phyloP scores from a whole-genome alignment of 306 rosid species.

The Casuarina glauca region DNA sequence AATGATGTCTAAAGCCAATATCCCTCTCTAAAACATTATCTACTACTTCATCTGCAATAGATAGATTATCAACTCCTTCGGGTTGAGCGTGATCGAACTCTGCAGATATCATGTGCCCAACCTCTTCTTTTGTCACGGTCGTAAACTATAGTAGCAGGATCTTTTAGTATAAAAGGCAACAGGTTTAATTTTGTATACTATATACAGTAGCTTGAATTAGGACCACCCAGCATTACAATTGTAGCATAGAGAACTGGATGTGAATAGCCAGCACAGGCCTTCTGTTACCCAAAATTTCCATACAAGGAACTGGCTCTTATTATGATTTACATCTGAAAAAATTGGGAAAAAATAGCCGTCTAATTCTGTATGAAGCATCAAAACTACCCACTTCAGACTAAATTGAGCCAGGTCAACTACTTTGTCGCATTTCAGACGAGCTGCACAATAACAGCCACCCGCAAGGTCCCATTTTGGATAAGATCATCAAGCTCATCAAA shows the following conservation, averaged over 20 bases:
- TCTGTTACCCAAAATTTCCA: neutral
- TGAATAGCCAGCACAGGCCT: neutral
- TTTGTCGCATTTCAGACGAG: slow-evolving; percentile 54
- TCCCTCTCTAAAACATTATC: no score
- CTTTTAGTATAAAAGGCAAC: no score
- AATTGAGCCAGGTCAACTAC: slow-evolving; percentile 11
- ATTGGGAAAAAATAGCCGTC: slow-evolving; percentile 3
- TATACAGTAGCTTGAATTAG: neutral
- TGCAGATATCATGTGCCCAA: no score
- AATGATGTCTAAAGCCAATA: no score
- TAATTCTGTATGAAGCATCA: slow-evolving; percentile 20
- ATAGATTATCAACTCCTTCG: no score
- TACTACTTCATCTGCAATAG: no score
- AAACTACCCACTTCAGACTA: neutral
- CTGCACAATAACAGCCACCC: slow-evolving; percentile 92
- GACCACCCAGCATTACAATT: neutral
- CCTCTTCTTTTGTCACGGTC: no score
- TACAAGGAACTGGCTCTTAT: neutral
- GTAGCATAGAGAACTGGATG: neutral
- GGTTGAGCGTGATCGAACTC: no score
- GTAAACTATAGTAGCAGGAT: no score
- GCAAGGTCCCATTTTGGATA: slow-evolving; percentile 84
- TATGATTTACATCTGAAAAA: slow-evolving; percentile 21
- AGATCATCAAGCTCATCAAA: slow-evolving; percentile 88
- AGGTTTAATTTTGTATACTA: neutral